Evolutionary conservation across 1,284 basidiomycete species (phyloP), one percentile per base, ranked within the genome.

Genomic region (Leccinum solheimii): DNA sequence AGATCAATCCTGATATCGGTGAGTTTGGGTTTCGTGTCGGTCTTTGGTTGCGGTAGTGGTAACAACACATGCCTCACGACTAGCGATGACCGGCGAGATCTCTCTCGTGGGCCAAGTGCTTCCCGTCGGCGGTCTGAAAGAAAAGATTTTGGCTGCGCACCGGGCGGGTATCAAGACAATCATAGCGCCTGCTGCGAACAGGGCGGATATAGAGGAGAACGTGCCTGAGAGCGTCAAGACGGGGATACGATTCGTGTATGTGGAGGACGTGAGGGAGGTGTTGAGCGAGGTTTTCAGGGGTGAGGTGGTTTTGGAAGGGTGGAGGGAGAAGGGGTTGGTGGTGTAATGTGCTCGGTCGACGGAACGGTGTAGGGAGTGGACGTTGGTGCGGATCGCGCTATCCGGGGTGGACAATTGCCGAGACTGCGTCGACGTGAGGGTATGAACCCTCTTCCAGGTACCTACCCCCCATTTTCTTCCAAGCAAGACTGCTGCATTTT

Each of bases 11-110:
- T 16, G 93, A 97, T 76, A 91, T 96, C 59, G 94, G 92, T 94
- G 68, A 54, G 88, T 78, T 11, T 26, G 48, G 2, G 10, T 45
- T 21, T 7, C 19, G 11, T 45, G 19, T 11, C 16, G 19, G 19
- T 38, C 36, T 45, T 45, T 19, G 43, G 19, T 45, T 45, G 43
- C 19, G 6, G 43, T 13, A 3, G 19, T 45, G 43, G 43, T 45
- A 45, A 13, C 19, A 45, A 21, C 48, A 38, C 11, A 30, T 4
- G 36, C 21, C 56, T 30, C 5, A 45, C 32, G n/a, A 51, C 26
- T 65, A 92, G 95, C 95, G 7, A 95, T 97, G 94, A 97, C 95
- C 0, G 95, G 95, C 43, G 95, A 97, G 76, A 94, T 98, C 62
- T 93, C 94, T 38, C 85, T 97, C 16, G 88, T 94, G 0, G 95